Conservation (phyloP, 306 rosid genomes). For the Arachis hypogaea region DNA sequence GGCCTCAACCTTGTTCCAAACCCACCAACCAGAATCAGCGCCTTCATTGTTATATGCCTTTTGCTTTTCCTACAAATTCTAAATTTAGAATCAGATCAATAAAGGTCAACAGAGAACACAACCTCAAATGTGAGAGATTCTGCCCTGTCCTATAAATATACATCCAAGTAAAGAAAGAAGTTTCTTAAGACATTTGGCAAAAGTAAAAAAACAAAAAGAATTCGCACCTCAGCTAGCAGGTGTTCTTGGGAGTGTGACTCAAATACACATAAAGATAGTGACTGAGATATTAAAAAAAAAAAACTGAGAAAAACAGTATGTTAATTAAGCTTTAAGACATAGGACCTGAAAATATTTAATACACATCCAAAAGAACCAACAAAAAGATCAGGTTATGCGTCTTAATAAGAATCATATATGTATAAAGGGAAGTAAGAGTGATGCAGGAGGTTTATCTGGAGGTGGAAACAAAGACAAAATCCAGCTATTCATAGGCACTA, state of each 20-base stretch:
- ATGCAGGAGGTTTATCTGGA: conserved; percentile 23
- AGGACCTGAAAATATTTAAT: conserved; percentile 12
- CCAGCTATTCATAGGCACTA: conserved; percentile 45
- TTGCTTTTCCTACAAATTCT: conserved; percentile 47
- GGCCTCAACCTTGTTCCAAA: conserved; percentile 99
- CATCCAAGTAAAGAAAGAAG: conserved; percentile 29
- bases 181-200: conserved; percentile 23
- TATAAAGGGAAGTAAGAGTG: conserved; percentile 23
- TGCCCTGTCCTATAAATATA: conserved; percentile 32
- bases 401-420: conserved; percentile 31
- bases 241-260: conserved; percentile 29
- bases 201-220: conserved; percentile 33
- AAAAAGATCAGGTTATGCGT: conserved; percentile 25
- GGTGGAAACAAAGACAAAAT: conserved; percentile 39
- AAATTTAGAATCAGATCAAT: conserved; percentile 36
- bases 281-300: conserved; percentile 1
- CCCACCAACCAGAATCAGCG: conserved; percentile 96
- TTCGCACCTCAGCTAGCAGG: conserved; percentile 36
- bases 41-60: conserved; percentile 80
- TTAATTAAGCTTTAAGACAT: conserved; percentile 32
- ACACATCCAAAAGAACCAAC: conserved; percentile 32
- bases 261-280: conserved; percentile 17
- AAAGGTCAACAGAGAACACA: conserved; percentile 29
- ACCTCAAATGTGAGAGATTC: conserved; percentile 21
- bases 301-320: conserved; percentile 10